Base-by-base conservation (phyloP, 306 rosid genomes). In the Rubus parviflorus region DNA sequence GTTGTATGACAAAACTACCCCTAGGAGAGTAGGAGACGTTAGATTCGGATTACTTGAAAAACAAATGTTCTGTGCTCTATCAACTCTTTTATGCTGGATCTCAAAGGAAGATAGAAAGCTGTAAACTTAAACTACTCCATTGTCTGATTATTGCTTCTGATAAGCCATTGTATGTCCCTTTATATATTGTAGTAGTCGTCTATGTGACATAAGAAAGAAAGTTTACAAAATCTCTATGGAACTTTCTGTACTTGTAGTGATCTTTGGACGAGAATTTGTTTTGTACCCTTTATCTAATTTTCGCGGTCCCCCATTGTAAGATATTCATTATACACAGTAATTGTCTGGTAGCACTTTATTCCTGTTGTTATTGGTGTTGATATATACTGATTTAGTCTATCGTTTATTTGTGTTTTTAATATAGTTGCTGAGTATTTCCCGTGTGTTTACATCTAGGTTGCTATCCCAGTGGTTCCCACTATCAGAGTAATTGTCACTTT, bases 381-480 rank as follows among this genome's bases (percentile, higher is more conserved):
- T 53, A 58, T 60, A 10, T 12, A 14, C 7, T 63, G 58, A 61
- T 52, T 63, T 13, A 41, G 2, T 49, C 76, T 7, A 73, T 60
- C 1, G 0, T 53, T 49, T 7, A 15, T 48, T 25, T 48, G 37
- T 54, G 0, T 54, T 12, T 2, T 41, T 61, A 38, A 53, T 72
- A 6, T 16, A 45, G 57, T 73, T 25, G 25, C 19, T 53, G 30
- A 48, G 17, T 53, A 37, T 6, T 73, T 14, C 9, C 23, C 17
- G 0, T 74, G n/a, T 74, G 37, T 82, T 77, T 65, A 43, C 58
- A 17, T 82, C 56, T 83, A 96, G 99, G 99, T 96, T 73, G 99
- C 99, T 42, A 92, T 96, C 75, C 99, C 98, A 6, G 97, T 96
- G 80, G 90, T 96, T 85, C 98, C 98, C n/a, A 96, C 98, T 20